phyloP scores from a whole-genome alignment of 768 basidiomycete species.

The Macrolepiota dolichaula region DNA sequence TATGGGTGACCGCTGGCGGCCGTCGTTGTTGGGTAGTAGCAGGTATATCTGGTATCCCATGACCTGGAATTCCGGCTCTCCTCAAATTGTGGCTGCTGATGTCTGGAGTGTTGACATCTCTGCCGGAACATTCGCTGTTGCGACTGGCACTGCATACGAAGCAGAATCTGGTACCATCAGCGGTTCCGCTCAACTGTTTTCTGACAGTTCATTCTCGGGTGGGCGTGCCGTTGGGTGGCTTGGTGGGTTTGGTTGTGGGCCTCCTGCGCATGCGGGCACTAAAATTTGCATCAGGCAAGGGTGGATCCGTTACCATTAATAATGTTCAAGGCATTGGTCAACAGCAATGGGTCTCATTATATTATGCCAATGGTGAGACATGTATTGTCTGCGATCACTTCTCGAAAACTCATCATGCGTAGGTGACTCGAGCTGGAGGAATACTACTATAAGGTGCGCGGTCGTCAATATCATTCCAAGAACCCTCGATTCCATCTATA shows the following conservation, averaged over 20 bases:
- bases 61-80: conserved; percentile 50
- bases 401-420: not conserved
- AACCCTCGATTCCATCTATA: not conserved
- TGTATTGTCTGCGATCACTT: not conserved
- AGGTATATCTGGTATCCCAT: conserved; percentile 63
- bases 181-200: conserved; percentile 42
- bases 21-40: conserved; percentile 50
- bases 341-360: conserved; percentile 58
- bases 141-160: conserved; percentile 51
- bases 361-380: conserved; percentile 51
- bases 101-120: conserved; percentile 52
- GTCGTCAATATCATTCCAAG: not conserved
- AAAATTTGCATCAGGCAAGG: conserved; percentile 37
- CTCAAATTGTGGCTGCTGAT: conserved; percentile 51
- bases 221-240: conserved; percentile 53
- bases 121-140: conserved; percentile 48
- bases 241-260: conserved; percentile 28
- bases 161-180: conserved; percentile 49
- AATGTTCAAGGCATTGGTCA: conserved; percentile 51
- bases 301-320: conserved; percentile 54
- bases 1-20: conserved; percentile 65
- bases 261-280: not conserved
- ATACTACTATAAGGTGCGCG: conserved; percentile 53
- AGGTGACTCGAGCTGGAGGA: conserved; percentile 56
- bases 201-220: conserved; percentile 47